phyloP scores from a whole-genome alignment of 192 early-diverging fungal genomes.

The Phlyctochytrium planicorne region DNA sequence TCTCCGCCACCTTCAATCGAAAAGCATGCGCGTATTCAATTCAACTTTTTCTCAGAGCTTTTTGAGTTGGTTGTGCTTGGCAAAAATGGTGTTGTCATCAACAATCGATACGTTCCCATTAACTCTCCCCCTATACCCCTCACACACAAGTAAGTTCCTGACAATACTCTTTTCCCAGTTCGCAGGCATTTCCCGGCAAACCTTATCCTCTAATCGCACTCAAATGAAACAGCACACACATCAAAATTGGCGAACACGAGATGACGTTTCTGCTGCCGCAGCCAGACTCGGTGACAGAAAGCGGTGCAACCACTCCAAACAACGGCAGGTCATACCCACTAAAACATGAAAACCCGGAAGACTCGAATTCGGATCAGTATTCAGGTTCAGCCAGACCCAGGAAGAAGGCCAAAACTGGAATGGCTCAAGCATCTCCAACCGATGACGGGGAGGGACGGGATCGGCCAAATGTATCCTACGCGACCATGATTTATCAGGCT shows the following conservation, averaged over 20 bases:
- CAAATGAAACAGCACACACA: slow-evolving; percentile 69
- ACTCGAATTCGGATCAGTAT: too few species aligned
- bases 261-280: slow-evolving; percentile 77
- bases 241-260: slow-evolving; percentile 82
- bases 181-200: slow-evolving; percentile 11
- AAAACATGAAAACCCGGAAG: too few species aligned
- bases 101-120: slow-evolving; percentile 72
- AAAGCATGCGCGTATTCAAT: slow-evolving; percentile 79
- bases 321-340: too few species aligned
- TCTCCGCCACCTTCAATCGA: neutral
- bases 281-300: too few species aligned
- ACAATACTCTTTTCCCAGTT: slow-evolving; percentile 4
- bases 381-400: too few species aligned
- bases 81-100: slow-evolving; percentile 87
- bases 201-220: slow-evolving; percentile 21
- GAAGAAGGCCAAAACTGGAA: neutral
- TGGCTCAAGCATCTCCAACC: neutral
- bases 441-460: neutral
- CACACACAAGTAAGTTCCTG: slow-evolving; percentile 57
- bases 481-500: slow-evolving; percentile 88
- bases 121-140: slow-evolving; percentile 61
- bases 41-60: slow-evolving; percentile 75
- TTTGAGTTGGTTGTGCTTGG: slow-evolving; percentile 88
- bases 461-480: slow-evolving; percentile 84
- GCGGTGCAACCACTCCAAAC: too few species aligned